phyloP scores from a whole-genome alignment of 331 rosid genomes.

The Acacia pycnantha region DNA sequence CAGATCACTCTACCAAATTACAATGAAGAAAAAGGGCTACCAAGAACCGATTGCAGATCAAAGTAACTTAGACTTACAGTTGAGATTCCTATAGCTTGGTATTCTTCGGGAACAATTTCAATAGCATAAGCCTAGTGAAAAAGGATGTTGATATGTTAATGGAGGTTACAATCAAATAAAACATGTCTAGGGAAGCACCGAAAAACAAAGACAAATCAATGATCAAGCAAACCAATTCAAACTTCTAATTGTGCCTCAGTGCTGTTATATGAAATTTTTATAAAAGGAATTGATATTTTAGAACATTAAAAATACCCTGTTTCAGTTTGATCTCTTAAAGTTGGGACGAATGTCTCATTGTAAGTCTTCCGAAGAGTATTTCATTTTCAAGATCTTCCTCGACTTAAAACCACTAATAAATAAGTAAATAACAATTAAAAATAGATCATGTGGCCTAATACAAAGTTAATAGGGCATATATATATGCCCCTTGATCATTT shows the following conservation, averaged over 20 bases:
- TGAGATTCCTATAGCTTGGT: conserved; percentile 79
- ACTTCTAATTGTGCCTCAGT: too few species aligned
- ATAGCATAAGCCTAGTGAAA: conserved; percentile 68
- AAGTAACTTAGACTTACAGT: conserved; percentile 47
- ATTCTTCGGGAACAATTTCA: conserved; percentile 69
- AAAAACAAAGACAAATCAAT: not conserved
- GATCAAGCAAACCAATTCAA: not conserved
- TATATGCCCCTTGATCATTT: not conserved
- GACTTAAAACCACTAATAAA: not conserved
- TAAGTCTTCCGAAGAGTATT: too few species aligned
- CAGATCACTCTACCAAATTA: conserved; percentile 15
- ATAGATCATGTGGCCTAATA: not conserved
- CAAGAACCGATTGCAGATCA: not conserved
- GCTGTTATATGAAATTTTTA: too few species aligned
- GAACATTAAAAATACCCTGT: too few species aligned
- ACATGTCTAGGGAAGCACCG: too few species aligned
- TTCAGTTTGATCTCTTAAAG: too few species aligned
- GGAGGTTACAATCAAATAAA: not conserved
- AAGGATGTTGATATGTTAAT: not conserved
- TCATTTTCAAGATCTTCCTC: not conserved
- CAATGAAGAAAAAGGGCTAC: not conserved
- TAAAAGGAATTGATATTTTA: too few species aligned
- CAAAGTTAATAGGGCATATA: not conserved
- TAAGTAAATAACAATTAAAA: not conserved
- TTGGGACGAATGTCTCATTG: too few species aligned